Evolutionary conservation across 257 asterid genomes (phyloP).

Genomic region (Nicotiana tomentosiformis): DNA sequence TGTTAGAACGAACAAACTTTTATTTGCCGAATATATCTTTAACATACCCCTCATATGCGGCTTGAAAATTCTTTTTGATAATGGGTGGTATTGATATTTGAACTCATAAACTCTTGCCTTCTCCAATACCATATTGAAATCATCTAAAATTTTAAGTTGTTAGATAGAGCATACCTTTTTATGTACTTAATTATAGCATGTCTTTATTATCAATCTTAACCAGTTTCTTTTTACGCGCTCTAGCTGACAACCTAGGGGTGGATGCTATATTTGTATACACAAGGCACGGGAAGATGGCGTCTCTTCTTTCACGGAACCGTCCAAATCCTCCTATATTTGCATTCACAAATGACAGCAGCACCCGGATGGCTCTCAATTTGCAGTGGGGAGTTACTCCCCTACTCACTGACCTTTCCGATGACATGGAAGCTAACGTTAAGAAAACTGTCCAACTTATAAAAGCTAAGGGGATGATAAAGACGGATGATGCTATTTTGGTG

Average conservation of each 20-base stretch:
- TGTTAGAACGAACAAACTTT: too few relatives aligned
- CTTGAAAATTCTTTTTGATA: too few relatives aligned
- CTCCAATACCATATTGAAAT: too few relatives aligned
- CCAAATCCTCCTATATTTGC: constrained; percentile 79
- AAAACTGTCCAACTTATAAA: constrained; percentile 49
- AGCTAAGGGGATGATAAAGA: constrained; percentile 50
- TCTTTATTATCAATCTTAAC: too few relatives aligned
- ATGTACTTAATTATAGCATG: too few relatives aligned
- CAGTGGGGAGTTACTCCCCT: constrained; percentile 83
- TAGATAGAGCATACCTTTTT: too few relatives aligned
- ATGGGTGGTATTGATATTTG: too few relatives aligned
- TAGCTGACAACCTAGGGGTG: constrained; percentile 72
- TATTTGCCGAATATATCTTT: too few relatives aligned
- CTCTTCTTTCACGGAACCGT: constrained; percentile 67
- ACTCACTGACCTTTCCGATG: constrained; percentile 59
- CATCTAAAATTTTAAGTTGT: too few relatives aligned
- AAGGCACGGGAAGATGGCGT: constrained; percentile 74
- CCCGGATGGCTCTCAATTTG: constrained; percentile 64
- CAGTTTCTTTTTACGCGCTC: neutral
- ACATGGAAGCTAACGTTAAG: constrained; percentile 53
- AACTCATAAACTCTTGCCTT: too few relatives aligned
- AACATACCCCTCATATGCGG: too few relatives aligned
- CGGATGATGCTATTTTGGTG: constrained; percentile 48
- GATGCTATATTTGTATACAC: constrained; percentile 85
- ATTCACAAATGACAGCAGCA: constrained; percentile 55